phyloP scores from a whole-genome alignment of 495 filamentous ascomycete genomes.

The Hypoxylon lenormandii region DNA sequence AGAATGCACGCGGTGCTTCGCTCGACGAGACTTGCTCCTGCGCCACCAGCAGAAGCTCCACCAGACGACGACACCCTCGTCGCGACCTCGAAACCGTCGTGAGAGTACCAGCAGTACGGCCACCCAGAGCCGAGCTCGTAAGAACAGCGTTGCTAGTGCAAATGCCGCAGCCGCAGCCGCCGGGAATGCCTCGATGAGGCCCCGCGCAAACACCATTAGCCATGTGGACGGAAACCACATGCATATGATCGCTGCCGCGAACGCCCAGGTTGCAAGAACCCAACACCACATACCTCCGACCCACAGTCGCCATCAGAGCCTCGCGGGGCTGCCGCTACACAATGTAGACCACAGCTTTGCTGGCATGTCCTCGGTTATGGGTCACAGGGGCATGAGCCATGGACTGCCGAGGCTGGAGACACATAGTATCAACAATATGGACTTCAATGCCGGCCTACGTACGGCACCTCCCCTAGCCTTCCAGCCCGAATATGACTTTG shows the following conservation, averaged over 20 bases:
- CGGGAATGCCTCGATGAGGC: conserved; percentile 75
- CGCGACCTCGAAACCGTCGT: conserved; percentile 82
- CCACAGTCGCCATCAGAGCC: conserved; percentile 73
- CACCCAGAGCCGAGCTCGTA: conserved; percentile 79
- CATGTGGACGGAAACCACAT: conserved; percentile 86
- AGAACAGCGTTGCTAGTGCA: conserved; percentile 84
- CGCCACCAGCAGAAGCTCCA: conserved; percentile 99
- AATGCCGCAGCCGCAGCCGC: conserved; percentile 56
- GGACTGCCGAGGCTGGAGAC: conserved; percentile 88
- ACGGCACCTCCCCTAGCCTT: conserved; percentile 84
- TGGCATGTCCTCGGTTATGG: conserved; percentile 76
- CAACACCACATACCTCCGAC: conserved; percentile 64
- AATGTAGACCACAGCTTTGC: conserved; percentile 68
- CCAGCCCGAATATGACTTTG: conserved; percentile 78
- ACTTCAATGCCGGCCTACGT: conserved; percentile 74
- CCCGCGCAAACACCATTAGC: conserved; percentile 95
- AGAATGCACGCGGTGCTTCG: conserved; percentile 95
- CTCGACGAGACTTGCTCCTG: conserved; percentile 88
- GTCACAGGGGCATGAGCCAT: conserved; percentile 71
- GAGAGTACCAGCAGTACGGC: conserved; percentile 86
- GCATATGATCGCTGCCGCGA: conserved; percentile 73
- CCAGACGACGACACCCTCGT: conserved; percentile 91
- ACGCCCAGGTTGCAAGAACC: conserved; percentile 64
- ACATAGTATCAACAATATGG: conserved; percentile 65
- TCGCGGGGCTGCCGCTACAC: conserved; percentile 73